phyloP scores from a whole-genome alignment of 208 protist genomes.

The Acanthamoeba castellanii region DNA sequence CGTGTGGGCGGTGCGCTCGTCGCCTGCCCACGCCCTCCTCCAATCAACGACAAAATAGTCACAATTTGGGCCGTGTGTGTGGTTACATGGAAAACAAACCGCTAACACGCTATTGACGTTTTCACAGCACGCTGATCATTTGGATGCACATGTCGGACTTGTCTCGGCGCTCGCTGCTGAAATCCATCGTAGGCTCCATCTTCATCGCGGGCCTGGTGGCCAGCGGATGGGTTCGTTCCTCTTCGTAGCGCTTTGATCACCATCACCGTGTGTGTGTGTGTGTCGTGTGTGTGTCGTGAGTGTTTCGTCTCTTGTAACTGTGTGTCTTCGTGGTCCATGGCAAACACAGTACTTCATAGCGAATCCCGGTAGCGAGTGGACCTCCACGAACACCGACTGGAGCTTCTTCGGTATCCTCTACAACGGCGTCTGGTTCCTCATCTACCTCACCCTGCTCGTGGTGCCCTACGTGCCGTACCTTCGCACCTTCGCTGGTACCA shows the following conservation, averaged over 20 bases:
- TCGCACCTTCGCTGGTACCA: background rate
- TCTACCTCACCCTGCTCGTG: background rate
- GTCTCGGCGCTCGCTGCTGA: background rate
- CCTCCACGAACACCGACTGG: background rate
- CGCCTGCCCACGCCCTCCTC: too few species aligned
- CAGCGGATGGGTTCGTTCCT: background rate
- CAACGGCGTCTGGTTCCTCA: background rate
- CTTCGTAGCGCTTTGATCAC: background rate
- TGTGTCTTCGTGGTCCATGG: background rate
- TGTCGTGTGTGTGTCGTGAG: too few species aligned
- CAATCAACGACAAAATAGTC: background rate
- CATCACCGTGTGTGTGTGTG: background rate
- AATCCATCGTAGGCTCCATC: background rate
- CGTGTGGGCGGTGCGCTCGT: too few species aligned
- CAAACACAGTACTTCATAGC: background rate
- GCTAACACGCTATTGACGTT: background rate
- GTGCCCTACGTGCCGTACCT: background rate
- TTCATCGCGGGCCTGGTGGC: background rate
- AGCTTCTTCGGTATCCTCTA: slow-evolving; percentile 19
- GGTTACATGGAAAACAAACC: background rate
- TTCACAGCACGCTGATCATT: background rate
- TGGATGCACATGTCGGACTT: slow-evolving; percentile 38
- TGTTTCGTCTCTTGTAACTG: background rate
- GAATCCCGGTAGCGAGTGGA: background rate
- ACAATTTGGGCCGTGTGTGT: background rate